Percentiles rank a stretch among this genome's conserved stretches.
phyloP scores from a whole-genome alignment of 495 filamentous ascomycete species.

The Penicillium bovifimosum region DNA sequence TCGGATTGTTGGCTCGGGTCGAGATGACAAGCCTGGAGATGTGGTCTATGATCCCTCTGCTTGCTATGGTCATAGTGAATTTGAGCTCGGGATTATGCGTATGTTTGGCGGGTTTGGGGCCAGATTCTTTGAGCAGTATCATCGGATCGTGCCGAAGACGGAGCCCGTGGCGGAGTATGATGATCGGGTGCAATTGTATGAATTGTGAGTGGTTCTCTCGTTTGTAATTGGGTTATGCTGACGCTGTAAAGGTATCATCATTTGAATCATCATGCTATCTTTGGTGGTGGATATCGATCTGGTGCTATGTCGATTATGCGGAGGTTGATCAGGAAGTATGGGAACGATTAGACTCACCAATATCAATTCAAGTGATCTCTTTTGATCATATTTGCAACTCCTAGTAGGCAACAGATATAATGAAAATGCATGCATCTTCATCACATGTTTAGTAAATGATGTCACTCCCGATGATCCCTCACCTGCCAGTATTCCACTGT shows the following conservation, averaged over 20 bases:
- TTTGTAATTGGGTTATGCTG: too few relatives aligned
- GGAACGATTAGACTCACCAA: constrained; percentile 7
- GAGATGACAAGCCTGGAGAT: constrained; percentile 55
- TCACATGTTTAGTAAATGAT: not conserved
- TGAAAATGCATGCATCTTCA: too few relatives aligned
- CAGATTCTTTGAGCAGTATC: constrained; percentile 70
- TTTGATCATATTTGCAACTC: too few relatives aligned
- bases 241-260: constrained; percentile 66
- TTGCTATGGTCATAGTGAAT: constrained; percentile 83
- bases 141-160: constrained; percentile 64
- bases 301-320: constrained; percentile 74
- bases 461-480: not conserved
- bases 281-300: constrained; percentile 68
- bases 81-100: constrained; percentile 86
- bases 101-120: constrained; percentile 90
- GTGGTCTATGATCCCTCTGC: constrained; percentile 79
- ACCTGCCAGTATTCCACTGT: too few relatives aligned
- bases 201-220: constrained; percentile 55
- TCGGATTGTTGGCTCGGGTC: constrained; percentile 46
- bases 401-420: too few relatives aligned
- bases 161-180: constrained; percentile 82
- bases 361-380: too few relatives aligned
- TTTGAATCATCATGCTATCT: constrained; percentile 82
- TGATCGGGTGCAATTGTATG: constrained; percentile 73
- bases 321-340: constrained; percentile 63